phyloP scores from a whole-genome alignment of 2,329 filamentous ascomycete genomes.

The Helminthosporium solani region DNA sequence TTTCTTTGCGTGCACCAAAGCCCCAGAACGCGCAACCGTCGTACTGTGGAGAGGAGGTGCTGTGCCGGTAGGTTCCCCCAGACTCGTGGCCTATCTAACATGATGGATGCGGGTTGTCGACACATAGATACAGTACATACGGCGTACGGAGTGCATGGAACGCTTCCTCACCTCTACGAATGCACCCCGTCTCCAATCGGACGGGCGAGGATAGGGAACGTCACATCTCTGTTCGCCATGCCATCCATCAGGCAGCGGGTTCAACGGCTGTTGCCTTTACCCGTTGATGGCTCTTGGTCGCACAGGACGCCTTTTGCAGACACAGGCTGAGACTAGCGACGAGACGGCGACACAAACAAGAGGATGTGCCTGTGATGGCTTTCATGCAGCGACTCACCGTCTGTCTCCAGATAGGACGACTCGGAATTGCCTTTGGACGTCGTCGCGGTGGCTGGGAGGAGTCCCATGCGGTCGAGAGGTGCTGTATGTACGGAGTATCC shows the following conservation, averaged over 20 bases:
- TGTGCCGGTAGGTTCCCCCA: too few relatives aligned
- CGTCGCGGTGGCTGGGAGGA: conserved; percentile 3
- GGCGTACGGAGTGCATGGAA: too few relatives aligned
- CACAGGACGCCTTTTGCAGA: conserved; percentile 15
- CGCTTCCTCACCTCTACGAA: too few relatives aligned
- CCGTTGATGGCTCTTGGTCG: conserved; percentile 19
- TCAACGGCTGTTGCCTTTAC: conserved; percentile 23
- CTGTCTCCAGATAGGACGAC: conserved; percentile 9
- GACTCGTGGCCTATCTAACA: too few relatives aligned
- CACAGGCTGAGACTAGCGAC: conserved; percentile 19
- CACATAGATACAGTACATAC: too few relatives aligned
- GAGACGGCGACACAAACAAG: conserved; percentile 10
- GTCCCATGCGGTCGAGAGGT: conserved; percentile 18
- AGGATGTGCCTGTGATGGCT: conserved; percentile 6
- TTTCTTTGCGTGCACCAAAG: neutral
- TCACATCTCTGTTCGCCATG: neutral
- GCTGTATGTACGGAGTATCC: too few relatives aligned
- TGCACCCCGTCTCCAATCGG: neutral
- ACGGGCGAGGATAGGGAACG: neutral
- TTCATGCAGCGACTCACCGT: conserved; percentile 15
- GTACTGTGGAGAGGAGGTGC: too few relatives aligned
- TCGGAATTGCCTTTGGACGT: neutral
- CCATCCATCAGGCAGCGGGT: conserved; percentile 16
- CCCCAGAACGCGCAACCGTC: neutral
- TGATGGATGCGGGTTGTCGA: too few relatives aligned